Evolutionary conservation across 768 basidiomycete species (phyloP).

Genomic region (Pholiota molesta): DNA sequence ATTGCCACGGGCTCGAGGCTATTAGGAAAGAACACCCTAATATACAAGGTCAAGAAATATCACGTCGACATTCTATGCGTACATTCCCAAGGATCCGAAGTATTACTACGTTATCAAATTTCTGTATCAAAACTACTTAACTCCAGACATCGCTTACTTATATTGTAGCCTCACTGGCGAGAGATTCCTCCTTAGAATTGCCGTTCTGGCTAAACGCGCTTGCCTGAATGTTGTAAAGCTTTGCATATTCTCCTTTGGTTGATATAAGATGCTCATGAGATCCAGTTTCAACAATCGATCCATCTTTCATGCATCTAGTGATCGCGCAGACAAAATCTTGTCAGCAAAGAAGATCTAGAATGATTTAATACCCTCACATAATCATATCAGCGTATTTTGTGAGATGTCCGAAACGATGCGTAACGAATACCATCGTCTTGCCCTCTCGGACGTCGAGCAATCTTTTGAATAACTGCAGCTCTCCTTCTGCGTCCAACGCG

Average conservation of each 20-base stretch:
- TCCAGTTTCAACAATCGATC: slow-evolving; percentile 41
- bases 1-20: too few relatives aligned
- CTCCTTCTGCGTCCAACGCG: slow-evolving; percentile 56
- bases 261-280: slow-evolving; percentile 42
- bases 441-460: slow-evolving; percentile 41
- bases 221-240: slow-evolving; percentile 44
- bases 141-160: too few relatives aligned
- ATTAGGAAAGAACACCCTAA: too few relatives aligned
- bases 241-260: slow-evolving; percentile 40
- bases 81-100: too few relatives aligned
- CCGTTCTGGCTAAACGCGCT: slow-evolving; percentile 24
- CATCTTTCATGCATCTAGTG: slow-evolving; percentile 48
- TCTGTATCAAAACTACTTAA: too few relatives aligned
- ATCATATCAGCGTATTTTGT: slow-evolving; percentile 53
- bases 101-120: too few relatives aligned
- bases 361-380: slow-evolving; percentile 38
- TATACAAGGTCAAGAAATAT: too few relatives aligned
- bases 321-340: slow-evolving; percentile 6
- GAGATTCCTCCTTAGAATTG: neutral
- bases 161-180: neutral
- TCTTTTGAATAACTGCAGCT: slow-evolving; percentile 47
- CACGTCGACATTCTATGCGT: too few relatives aligned
- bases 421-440: slow-evolving; percentile 60
- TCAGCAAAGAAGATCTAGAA: neutral
- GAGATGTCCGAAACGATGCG: slow-evolving; percentile 56